Evolutionary conservation across 129 eudicot genomes (phyloP).

Genomic region (Solidago caesia): DNA sequence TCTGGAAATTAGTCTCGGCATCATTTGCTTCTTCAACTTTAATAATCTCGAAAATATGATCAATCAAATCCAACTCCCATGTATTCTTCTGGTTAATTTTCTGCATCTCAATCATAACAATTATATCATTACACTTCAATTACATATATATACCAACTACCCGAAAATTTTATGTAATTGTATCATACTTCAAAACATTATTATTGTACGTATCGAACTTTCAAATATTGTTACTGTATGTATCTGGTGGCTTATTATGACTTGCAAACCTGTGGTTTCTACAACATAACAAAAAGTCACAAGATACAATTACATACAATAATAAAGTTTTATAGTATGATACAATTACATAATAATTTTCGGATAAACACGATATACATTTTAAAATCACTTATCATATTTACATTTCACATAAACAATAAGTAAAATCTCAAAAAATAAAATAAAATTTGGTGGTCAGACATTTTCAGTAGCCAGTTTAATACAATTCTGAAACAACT

Average conservation of each 20-base stretch:
- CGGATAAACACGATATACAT: too few species aligned
- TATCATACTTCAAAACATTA: too few species aligned
- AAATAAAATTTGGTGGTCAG: not conserved
- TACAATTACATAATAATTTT: too few species aligned
- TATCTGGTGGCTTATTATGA: too few species aligned
- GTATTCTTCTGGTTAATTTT: conserved; percentile 95
- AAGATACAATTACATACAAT: not conserved
- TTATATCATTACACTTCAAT: too few species aligned
- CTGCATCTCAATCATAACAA: conserved; percentile 34
- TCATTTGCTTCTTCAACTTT: conserved; percentile 69
- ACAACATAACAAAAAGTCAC: not conserved
- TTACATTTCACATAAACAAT: not conserved
- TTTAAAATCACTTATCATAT: too few species aligned
- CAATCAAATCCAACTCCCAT: conserved; percentile 90
- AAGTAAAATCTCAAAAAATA: not conserved
- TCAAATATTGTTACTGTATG: too few species aligned
- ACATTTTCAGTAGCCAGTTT: conserved; percentile 95
- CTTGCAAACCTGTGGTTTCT: too few species aligned
- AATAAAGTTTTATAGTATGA: too few species aligned
- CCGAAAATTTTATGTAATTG: too few species aligned
- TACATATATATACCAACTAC: too few species aligned
- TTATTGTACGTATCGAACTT: too few species aligned
- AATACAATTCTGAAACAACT: conserved; percentile 77
- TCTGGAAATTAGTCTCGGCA: conserved; percentile 88
- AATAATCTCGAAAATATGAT: conserved; percentile 72